Percentiles rank a stretch among this genome's conserved stretches.
These are phyloP conservation scores for Ogataea dorogensis DNA, from an alignment of 805 yeast species.

Conservation along the genomic window DNA sequence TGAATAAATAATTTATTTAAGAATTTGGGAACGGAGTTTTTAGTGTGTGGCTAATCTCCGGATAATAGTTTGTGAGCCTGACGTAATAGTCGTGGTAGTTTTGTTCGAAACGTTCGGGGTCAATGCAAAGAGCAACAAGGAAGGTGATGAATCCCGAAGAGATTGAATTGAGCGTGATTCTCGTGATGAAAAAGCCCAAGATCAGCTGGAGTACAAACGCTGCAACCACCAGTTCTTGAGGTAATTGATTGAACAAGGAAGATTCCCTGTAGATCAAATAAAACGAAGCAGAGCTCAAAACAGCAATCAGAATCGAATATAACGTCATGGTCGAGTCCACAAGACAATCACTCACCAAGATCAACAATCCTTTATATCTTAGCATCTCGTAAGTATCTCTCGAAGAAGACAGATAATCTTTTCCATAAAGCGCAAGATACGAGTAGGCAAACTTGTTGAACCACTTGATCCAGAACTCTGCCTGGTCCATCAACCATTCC, in stretches of 20 bases:
- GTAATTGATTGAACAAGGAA: conserved; percentile 18
- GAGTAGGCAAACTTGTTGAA: conserved; percentile 91
- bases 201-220: conserved; percentile 43
- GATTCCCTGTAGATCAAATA: conserved; percentile 15
- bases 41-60: conserved; percentile 32
- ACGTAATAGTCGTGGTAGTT: conserved; percentile 57
- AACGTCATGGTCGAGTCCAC: conserved; percentile 77
- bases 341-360: conserved; percentile 79
- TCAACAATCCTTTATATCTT: conserved; percentile 78
- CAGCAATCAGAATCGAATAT: conserved; percentile 67
- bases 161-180: conserved; percentile 69
- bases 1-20: neutral
- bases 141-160: conserved; percentile 82
- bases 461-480: conserved; percentile 54
- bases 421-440: conserved; percentile 84
- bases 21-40: conserved; percentile 28
- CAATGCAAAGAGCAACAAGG: conserved; percentile 77
- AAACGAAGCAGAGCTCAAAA: conserved; percentile 33
- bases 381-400: conserved; percentile 79
- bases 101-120: conserved; percentile 77
- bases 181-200: conserved; percentile 72
- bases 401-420: conserved; percentile 70
- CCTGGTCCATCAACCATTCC: conserved; percentile 57
- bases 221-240: conserved; percentile 28
- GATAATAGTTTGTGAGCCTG: conserved; percentile 30